Conservation (phyloP, 768 basidiomycete genomes). For the Crassisporium funariophilum region DNA sequence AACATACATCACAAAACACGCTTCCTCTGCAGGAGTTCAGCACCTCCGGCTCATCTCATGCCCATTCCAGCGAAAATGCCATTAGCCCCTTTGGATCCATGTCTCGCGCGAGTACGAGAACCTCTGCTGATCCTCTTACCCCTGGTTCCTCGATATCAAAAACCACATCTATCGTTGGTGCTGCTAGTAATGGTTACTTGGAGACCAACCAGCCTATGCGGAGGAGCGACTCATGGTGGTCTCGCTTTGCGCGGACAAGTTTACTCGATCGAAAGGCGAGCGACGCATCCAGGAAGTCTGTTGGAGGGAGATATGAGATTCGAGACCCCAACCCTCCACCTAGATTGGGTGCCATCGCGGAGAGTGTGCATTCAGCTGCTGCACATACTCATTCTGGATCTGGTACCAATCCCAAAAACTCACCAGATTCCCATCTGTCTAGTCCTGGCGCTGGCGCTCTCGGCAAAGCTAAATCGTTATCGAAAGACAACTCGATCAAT, state of each 20-base stretch:
- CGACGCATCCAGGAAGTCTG: slow-evolving; percentile 32
- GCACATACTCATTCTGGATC: no score
- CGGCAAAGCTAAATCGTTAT: no score
- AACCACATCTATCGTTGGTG: slow-evolving; percentile 44
- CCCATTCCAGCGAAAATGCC: slow-evolving; percentile 27
- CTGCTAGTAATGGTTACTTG: slow-evolving; percentile 30
- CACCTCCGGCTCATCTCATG: slow-evolving; percentile 28
- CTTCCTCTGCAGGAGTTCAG: slow-evolving; percentile 28
- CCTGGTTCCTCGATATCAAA: slow-evolving; percentile 30
- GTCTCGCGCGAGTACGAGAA: slow-evolving; percentile 30
- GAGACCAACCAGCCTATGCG: slow-evolving; percentile 49
- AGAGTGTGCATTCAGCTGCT: slow-evolving; percentile 42
- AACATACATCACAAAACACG: slow-evolving; percentile 37
- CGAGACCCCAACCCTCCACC: slow-evolving; percentile 84
- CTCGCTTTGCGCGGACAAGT: slow-evolving; percentile 66
- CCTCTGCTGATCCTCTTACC: slow-evolving; percentile 23
- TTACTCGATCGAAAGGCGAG: slow-evolving; percentile 61
- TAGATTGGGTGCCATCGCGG: slow-evolving; percentile 58
- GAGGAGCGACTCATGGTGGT: slow-evolving; percentile 79
- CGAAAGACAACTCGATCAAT: no score
- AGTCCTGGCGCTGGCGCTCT: slow-evolving; percentile 19
- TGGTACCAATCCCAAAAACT: slow-evolving; percentile 14
- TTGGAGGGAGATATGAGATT: slow-evolving; percentile 46
- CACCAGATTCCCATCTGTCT: slow-evolving; percentile 10
- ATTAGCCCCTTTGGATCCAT: slow-evolving; percentile 26